Evolutionary conservation across 495 filamentous ascomycete genomes (phyloP).

Genomic region (Penicillium argentinense): DNA sequence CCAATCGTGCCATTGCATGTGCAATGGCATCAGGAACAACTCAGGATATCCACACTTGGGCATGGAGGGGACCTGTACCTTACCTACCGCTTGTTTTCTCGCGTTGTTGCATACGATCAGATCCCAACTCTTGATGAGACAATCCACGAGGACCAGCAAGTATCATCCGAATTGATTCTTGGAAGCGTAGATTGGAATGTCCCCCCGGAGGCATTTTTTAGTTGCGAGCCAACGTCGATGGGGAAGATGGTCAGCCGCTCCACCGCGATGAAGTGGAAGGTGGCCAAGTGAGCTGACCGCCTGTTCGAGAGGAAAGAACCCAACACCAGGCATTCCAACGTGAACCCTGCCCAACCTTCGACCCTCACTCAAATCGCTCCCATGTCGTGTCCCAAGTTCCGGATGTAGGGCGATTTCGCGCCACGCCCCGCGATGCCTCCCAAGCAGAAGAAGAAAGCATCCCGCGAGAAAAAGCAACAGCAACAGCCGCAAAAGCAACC

Average conservation of each 20-base stretch:
- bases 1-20: constrained; percentile 8
- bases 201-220: too few relatives aligned
- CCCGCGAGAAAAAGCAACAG: constrained; percentile 32
- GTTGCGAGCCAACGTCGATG: too few relatives aligned
- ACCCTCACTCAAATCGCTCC: constrained; percentile 5
- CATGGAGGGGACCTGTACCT: not conserved
- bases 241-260: too few relatives aligned
- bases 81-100: constrained; percentile 1
- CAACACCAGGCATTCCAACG: too few relatives aligned
- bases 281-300: constrained; percentile 26
- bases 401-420: constrained; percentile 35
- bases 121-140: too few relatives aligned
- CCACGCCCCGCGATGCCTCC: constrained; percentile 51
- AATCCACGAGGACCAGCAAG: too few relatives aligned
- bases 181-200: too few relatives aligned
- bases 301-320: constrained; percentile 22
- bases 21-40: not conserved
- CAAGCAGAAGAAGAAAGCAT: constrained; percentile 46
- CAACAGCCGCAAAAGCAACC: constrained; percentile 5
- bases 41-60: constrained; percentile 15
- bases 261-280: too few relatives aligned
- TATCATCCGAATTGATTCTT: too few relatives aligned
- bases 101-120: not conserved
- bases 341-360: too few relatives aligned
- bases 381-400: constrained; percentile 21